Base-by-base conservation (phyloP, 371 early-diverging fungal species). In the Globomyces sp. region DNA sequence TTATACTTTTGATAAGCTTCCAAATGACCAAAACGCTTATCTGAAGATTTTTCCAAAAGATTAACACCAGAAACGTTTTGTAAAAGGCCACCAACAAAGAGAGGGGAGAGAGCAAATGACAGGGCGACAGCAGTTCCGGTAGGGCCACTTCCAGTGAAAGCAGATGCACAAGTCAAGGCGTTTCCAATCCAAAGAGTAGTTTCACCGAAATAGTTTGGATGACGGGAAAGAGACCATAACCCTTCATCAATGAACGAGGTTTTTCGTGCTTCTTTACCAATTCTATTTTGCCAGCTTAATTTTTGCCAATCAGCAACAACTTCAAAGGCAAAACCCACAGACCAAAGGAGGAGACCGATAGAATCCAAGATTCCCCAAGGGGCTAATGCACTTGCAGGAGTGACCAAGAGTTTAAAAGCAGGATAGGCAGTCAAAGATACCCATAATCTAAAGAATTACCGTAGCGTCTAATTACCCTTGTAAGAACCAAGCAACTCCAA, bases 201-300 rank as follows among this genome's bases (percentile, higher is more conserved):
- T 63, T 80, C 80, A 46, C 82, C 82, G 67, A 75, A 71, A 72
- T 83, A 83, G 71, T 83, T 83, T 36, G 83, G 77, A 62, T 83
- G 44, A 8, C 44, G n/a, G 13, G 51, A 50, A 9, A 41, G 4
- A 10, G 42, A 43, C 63, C 63, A 63, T 8, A 63, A 10, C 1
- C 63, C 63, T 3, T 40, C 44, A 43, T 5, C 5, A 24, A 63
- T 43, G 49, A 63, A 63, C 1, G 4, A 36, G 24, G 5, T 46
- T 8, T 60, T 36, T 36, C 61, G 46, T 0, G 24, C 24, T 8
- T 63, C 63, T 4, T 52, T 43, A 48, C 42, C 42, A 11, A 41
- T 8, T n/a, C 24, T 58, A 34, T 58, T 68, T 63, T 74, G 72
- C 69, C 74, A 75, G 42, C 47, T 57, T 2, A 9, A 42, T 57